Base-by-base conservation (phyloP, 116 monocot genomes). In the Papilionanthe hybrid region DNA sequence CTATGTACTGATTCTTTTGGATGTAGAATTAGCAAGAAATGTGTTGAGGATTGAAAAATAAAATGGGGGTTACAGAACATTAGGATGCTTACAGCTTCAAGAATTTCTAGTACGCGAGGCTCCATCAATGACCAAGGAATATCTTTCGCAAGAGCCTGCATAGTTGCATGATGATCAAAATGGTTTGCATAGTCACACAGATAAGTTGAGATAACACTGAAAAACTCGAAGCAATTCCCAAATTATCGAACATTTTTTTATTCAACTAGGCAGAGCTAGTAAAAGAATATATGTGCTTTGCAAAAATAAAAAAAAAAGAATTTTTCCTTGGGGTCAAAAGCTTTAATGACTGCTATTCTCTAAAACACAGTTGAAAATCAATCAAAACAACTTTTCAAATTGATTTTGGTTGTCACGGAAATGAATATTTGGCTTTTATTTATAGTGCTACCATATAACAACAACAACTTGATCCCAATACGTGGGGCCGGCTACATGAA, bases 131-230 rank as follows among this genome's bases (percentile, higher is more conserved):
- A 93, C 95, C 99, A 99, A 47, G 91, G 90, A 82, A 99, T 63
- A 89, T 95, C 99, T 81, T 95, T 99, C 17, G 87, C 93, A 55
- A 99, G 93, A 55, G 99, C 99, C 99, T 94, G 76, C 50, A 81
- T 18, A 77, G n/a, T 80, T 25, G 58, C 22, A n/a, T n/a, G n/a
- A 58, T 20, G 58, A 58, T 58, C 6, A 58, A 58, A 58, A 58
- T 58, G n/a, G n/a, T 22, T 22, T 58, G 58, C 1, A 58, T n/a
- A 6, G 22, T 12, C 0, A 58, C 5, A 20, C 5, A 5, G 22
- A 58, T 58, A n/a, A 58, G 3, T 4, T 58, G 58, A 22, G 58
- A 19, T 58, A n/a, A n/a, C 4, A 58, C 22, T 12, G 49, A 58
- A 58, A 58, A 20, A n/a, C 58, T 20, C 5, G n/a, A 58, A 45